These are phyloP conservation scores for Neopestalotiopsis sp. DNA, from an alignment of 2,329 filamentous ascomycete species.

Conservation along the genomic window DNA sequence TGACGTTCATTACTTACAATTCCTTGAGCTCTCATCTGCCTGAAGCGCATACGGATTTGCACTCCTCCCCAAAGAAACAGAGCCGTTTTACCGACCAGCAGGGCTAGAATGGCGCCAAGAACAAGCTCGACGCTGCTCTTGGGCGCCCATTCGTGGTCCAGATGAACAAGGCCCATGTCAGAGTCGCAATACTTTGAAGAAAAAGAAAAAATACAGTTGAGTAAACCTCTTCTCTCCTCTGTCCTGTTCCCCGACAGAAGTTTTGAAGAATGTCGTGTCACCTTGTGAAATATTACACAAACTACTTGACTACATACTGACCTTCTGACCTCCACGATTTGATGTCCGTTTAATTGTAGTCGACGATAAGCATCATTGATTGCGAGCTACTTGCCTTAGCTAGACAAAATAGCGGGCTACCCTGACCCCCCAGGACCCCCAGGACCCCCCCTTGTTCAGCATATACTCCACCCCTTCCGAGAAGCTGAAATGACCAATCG, in stretches of 20 bases:
- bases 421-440: background rate
- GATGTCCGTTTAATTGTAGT: background rate
- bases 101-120: background rate
- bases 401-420: background rate
- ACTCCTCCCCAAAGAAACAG: slow-evolving; percentile 1
- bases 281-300: too few relatives aligned
- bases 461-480: background rate
- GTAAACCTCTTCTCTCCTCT: background rate
- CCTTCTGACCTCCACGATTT: background rate
- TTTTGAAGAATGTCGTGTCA: too few relatives aligned
- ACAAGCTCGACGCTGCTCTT: background rate
- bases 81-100: slow-evolving; percentile 1
- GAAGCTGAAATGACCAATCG: background rate
- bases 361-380: background rate
- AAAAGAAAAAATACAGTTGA: background rate
- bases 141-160: background rate
- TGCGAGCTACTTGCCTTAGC: slow-evolving; percentile 7
- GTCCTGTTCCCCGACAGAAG: too few relatives aligned
- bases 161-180: background rate
- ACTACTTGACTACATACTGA: too few relatives aligned
- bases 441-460: background rate
- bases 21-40: slow-evolving; percentile 1
- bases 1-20: slow-evolving; percentile 8
- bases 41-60: background rate
- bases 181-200: background rate